These are phyloP conservation scores for Prunus persica DNA, from an alignment of 306 rosid species.

Conservation along the genomic window DNA sequence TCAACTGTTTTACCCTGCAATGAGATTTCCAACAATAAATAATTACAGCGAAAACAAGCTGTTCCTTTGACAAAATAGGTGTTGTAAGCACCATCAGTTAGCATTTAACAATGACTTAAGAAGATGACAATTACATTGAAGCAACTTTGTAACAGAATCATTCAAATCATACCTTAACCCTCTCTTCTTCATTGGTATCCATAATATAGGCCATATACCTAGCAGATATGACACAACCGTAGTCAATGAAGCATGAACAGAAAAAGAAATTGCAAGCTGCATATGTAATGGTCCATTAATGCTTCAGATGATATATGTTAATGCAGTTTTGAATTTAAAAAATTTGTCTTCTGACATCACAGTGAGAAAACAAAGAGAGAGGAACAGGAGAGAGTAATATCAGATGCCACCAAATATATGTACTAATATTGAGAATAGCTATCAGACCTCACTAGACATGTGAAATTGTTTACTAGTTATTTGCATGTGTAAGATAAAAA, in stretches of 20 bases:
- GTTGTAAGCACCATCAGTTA: background rate
- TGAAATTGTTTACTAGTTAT: background rate
- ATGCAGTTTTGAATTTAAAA: background rate
- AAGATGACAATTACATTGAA: background rate
- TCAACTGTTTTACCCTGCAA: constrained; percentile 95
- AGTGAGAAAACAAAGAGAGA: background rate
- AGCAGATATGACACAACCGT: constrained; percentile 18
- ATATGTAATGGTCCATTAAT: background rate
- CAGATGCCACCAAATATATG: background rate
- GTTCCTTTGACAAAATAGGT: background rate
- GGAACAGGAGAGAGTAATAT: background rate
- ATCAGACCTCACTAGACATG: background rate
- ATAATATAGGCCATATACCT: constrained; percentile 99
- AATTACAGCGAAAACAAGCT: background rate
- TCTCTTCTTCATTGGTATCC: constrained; percentile 99
- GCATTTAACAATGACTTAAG: background rate
- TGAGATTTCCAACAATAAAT: constrained; percentile 2
- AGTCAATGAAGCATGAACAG: constrained; percentile 3
- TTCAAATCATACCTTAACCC: constrained; percentile 61
- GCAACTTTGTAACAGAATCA: background rate
- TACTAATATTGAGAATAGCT: background rate
- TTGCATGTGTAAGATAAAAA: background rate
- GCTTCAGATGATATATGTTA: background rate
- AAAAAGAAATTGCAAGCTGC: background rate
- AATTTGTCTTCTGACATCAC: background rate